These are phyloP conservation scores for Pythium dissimile DNA, from an alignment of 352 stramenopile genomes.

Conservation along the genomic window DNA sequence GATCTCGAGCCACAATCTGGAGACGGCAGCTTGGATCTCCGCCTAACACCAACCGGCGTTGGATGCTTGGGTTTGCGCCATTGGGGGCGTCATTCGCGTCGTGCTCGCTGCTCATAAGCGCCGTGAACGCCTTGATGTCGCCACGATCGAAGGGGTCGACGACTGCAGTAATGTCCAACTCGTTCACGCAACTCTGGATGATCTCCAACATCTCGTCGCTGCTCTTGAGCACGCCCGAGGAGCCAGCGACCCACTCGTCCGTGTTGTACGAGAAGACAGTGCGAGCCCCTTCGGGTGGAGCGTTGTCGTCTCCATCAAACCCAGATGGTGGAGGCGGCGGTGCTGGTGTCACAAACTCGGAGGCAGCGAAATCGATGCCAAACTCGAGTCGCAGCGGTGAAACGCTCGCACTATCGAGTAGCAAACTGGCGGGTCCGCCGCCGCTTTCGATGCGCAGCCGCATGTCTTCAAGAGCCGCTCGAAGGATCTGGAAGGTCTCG, in stretches of 20 bases:
- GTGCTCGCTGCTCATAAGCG: constrained; percentile 45
- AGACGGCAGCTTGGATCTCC: constrained; percentile 43
- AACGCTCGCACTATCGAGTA: constrained; percentile 29
- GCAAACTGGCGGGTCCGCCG: constrained; percentile 18
- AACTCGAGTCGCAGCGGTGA: constrained; percentile 48
- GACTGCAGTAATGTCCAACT: constrained; percentile 49
- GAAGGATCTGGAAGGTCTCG: constrained; percentile 59
- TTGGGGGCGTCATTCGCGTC: constrained; percentile 14
- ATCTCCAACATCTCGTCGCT: constrained; percentile 67
- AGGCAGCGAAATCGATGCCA: constrained; percentile 62
- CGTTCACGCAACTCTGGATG: constrained; percentile 41
- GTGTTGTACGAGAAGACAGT: constrained; percentile 55
- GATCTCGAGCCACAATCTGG: constrained; percentile 40
- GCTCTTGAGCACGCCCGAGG: constrained; percentile 38
- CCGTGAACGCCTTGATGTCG: constrained; percentile 50
- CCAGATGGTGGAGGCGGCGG: neutral
- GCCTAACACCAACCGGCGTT: constrained; percentile 23
- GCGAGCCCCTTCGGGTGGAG: neutral
- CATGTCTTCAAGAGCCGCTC: constrained; percentile 43
- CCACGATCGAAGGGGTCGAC: constrained; percentile 59
- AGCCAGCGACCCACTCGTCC: constrained; percentile 57
- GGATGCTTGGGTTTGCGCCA: constrained; percentile 1
- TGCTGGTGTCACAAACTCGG: constrained; percentile 39
- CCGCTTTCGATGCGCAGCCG: constrained; percentile 25
- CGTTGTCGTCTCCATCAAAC: constrained; percentile 1